Base-by-base conservation (phyloP, 2,329 filamentous ascomycete genomes). In the Diaporthe sp. region DNA sequence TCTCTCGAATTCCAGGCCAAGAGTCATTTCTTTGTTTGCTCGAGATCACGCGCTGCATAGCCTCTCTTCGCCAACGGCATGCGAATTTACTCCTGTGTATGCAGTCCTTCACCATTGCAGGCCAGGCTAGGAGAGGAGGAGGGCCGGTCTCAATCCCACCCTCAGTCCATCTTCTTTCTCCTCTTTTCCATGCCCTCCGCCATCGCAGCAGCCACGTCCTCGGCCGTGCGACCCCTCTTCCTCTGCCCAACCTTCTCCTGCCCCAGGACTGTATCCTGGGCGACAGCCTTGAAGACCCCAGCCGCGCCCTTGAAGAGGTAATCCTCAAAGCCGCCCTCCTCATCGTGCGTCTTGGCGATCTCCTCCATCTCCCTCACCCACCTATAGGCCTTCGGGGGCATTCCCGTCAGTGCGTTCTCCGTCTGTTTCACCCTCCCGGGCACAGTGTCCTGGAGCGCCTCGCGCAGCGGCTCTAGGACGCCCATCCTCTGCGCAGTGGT, bases 311-410 rank as follows among this genome's bases (percentile, higher is more conserved):
- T 82, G 79, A 94, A 94, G 37, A 93, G 82, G 34, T 86, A 84
- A 15, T 82, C 82, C 6, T 83, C 83, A 81, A 93, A 94, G 0
- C 92, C 92, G 0, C 91, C 93, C 72, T 93, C 92, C 57, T 90
- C 88, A 9, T 84, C 84, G 81, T 94, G 92, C 4, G 92, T 94
- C 75, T 88, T 85, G 5, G 89, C 90, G 80, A 96, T 95, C 86
- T 95, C 91, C 79, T 92, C 88, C 94, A 96, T 95, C 86, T 95
- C 94, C 47, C 88, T 86, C 0, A 94, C 92, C 93, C 94, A 96
- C 15, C 94, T 87, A 82, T 95, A 95, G 25, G 94, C 94, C 84
- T 95, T 96, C 10, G 91, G 90, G 34, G 93, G 88, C 89, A 95
- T 94, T 20, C 83, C 85, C 5, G 89, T 85, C 39, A 81, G 74